Conservation (phyloP, 805 yeast genomes). For the Schizosaccharomyces osmophilus region DNA sequence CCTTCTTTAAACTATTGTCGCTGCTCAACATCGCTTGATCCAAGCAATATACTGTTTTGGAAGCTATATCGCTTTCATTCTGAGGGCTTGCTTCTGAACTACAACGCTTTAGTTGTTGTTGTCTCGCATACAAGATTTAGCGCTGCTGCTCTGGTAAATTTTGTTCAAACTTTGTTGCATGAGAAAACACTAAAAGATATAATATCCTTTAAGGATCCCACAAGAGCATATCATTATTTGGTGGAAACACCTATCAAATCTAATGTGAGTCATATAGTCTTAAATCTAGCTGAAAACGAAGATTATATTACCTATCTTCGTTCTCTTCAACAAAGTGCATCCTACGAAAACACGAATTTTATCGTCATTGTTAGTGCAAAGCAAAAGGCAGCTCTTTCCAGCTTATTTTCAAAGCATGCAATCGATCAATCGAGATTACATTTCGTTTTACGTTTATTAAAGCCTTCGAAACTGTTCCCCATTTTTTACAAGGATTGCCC, state of each 20-base stretch:
- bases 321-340: slow-evolving; percentile 5
- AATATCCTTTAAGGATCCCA: neutral
- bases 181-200: neutral
- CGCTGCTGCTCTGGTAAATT: slow-evolving; percentile 12
- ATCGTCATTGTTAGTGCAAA: slow-evolving; percentile 9
- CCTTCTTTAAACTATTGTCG: neutral
- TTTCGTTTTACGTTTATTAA: slow-evolving; percentile 10
- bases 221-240: neutral
- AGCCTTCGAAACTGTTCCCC: slow-evolving; percentile 4
- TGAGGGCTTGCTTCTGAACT: neutral
- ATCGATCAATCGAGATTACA: slow-evolving; percentile 7
- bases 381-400: slow-evolving; percentile 9
- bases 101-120: slow-evolving; percentile 6
- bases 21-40: neutral
- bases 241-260: neutral
- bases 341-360: slow-evolving; percentile 6
- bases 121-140: slow-evolving; percentile 13
- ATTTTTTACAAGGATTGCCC: neutral
- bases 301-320: slow-evolving; percentile 7
- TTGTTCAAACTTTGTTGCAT: slow-evolving; percentile 10
- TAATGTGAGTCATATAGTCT: slow-evolving; percentile 12
- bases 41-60: neutral
- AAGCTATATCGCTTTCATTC: neutral
- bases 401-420: neutral
- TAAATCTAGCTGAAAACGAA: slow-evolving; percentile 10